Conservation (phyloP, 352 stramenopile species). For the Globisporangium recalcitrans region DNA sequence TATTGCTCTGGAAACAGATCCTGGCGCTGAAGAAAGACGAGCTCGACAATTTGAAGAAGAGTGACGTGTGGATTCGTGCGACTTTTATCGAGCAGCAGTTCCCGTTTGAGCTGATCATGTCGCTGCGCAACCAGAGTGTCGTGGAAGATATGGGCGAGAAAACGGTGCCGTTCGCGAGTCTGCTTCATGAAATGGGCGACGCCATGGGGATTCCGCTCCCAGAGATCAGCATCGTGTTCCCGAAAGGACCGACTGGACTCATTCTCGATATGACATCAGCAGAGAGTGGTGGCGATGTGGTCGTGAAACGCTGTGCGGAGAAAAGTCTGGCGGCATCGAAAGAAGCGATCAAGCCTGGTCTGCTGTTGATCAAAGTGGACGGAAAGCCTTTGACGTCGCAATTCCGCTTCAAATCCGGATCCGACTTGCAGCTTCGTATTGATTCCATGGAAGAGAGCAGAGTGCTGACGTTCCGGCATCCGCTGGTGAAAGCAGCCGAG, state of each 20-base stretch:
- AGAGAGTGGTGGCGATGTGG: constrained; percentile 29
- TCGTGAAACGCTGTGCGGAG: constrained; percentile 34
- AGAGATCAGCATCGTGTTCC: constrained; percentile 76
- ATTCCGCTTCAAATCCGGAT: constrained; percentile 41
- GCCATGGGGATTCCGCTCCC: constrained; percentile 73
- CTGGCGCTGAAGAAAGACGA: constrained; percentile 57
- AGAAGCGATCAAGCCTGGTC: constrained; percentile 58
- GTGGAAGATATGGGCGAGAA: constrained; percentile 38
- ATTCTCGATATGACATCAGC: constrained; percentile 36
- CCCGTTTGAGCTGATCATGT: constrained; percentile 69
- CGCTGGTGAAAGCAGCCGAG: constrained; percentile 41
- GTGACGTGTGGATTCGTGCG: constrained; percentile 42
- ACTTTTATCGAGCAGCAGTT: constrained; percentile 63
- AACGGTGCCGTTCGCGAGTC: constrained; percentile 38
- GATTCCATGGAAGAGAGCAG: constrained; percentile 43
- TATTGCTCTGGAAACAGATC: constrained; percentile 62
- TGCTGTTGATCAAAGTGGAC: constrained; percentile 71
- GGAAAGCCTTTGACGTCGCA: constrained; percentile 47
- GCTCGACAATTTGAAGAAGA: constrained; percentile 62
- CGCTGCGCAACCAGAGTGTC: constrained; percentile 68
- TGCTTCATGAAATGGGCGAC: constrained; percentile 64
- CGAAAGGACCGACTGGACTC: constrained; percentile 56
- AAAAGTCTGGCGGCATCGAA: constrained; percentile 63
- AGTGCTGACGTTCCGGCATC: constrained; percentile 80
- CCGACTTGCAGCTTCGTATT: constrained; percentile 52